Evolutionary conservation across 2,329 filamentous ascomycete genomes (phyloP).

Genomic region (Volutella citrinella): DNA sequence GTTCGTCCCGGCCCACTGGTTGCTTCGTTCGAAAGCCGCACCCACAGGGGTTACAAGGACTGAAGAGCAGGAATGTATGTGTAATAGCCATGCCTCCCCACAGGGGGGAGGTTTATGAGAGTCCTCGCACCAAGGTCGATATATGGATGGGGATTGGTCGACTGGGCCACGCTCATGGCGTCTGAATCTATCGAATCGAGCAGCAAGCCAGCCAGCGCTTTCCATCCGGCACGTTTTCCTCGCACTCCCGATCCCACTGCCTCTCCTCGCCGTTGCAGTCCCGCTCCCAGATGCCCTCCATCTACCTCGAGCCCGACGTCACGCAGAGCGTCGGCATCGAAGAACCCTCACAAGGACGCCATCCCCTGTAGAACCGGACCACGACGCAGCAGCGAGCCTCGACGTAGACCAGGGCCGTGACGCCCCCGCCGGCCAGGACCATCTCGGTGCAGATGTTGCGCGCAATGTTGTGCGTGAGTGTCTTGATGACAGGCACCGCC

Average conservation of each 20-base stretch:
- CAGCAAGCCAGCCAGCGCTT: slow-evolving; percentile 72
- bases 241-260: slow-evolving; percentile 59
- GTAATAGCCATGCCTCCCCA: too few species aligned
- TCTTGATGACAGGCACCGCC: slow-evolving; percentile 54
- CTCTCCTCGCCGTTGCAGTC: slow-evolving; percentile 63
- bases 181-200: too few species aligned
- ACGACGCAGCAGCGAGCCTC: slow-evolving; percentile 60
- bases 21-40: too few species aligned
- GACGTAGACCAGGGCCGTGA: too few species aligned
- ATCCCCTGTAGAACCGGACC: slow-evolving; percentile 70
- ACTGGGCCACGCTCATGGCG: slow-evolving; percentile 9
- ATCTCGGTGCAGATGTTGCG: slow-evolving; percentile 45
- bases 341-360: slow-evolving; percentile 64
- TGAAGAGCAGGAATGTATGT: too few species aligned
- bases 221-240: slow-evolving; percentile 59
- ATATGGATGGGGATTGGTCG: background rate
- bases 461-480: slow-evolving; percentile 55
- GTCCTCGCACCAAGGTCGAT: background rate
- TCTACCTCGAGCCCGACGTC: slow-evolving; percentile 54
- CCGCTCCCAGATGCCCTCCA: slow-evolving; percentile 67
- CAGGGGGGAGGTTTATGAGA: too few species aligned
- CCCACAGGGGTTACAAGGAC: slow-evolving; percentile 1
- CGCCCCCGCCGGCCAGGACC: too few species aligned
- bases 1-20: too few species aligned
- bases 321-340: slow-evolving; percentile 44